Evolutionary conservation across 805 yeast genomes (phyloP).

Genomic region (Limtongia smithiae): DNA sequence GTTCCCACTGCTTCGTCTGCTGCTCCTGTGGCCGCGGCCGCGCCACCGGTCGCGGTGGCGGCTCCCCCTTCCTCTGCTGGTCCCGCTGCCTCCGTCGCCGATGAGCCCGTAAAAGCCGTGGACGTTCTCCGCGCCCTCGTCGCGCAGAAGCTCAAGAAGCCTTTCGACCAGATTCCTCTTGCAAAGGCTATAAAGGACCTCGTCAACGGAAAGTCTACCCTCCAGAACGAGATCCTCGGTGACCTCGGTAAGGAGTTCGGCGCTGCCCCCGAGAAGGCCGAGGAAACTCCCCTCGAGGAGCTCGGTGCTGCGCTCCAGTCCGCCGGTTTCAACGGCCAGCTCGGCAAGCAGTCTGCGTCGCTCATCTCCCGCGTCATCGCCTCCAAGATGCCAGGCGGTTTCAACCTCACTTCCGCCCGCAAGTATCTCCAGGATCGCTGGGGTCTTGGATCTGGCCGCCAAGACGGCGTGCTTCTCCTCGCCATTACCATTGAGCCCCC

Average conservation of each 20-base stretch:
- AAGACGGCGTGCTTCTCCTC: conserved; percentile 78
- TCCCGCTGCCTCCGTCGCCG: conserved; percentile 80
- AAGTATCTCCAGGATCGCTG: conserved; percentile 86
- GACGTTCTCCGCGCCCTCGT: conserved; percentile 83
- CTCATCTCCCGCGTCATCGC: conserved; percentile 87
- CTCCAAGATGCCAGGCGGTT: conserved; percentile 99
- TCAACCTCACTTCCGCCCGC: conserved; percentile 85
- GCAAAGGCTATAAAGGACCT: conserved; percentile 93
- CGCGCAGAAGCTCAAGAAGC: conserved; percentile 92
- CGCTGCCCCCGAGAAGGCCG: conserved; percentile 97
- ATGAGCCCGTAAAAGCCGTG: conserved; percentile 83
- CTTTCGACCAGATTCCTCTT: conserved; percentile 79
- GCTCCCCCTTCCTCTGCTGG: conserved; percentile 69
- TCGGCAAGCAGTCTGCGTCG: conserved; percentile 92
- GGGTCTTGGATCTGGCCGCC: conserved; percentile 93
- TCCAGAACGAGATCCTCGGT: conserved; percentile 97
- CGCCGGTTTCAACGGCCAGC: conserved; percentile 67
- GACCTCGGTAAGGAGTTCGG: conserved; percentile 98
- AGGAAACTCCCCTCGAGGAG: conserved; percentile 93
- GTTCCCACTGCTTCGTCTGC: conserved; percentile 44
- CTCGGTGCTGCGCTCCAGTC: conserved; percentile 95
- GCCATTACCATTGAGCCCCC: conserved; percentile 92
- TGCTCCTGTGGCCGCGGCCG: conserved; percentile 53
- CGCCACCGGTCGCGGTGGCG: conserved; percentile 57
- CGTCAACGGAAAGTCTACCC: conserved; percentile 98